Conservation (phyloP, 169 alveolate genomes). For the Eimeria tenella region DNA sequence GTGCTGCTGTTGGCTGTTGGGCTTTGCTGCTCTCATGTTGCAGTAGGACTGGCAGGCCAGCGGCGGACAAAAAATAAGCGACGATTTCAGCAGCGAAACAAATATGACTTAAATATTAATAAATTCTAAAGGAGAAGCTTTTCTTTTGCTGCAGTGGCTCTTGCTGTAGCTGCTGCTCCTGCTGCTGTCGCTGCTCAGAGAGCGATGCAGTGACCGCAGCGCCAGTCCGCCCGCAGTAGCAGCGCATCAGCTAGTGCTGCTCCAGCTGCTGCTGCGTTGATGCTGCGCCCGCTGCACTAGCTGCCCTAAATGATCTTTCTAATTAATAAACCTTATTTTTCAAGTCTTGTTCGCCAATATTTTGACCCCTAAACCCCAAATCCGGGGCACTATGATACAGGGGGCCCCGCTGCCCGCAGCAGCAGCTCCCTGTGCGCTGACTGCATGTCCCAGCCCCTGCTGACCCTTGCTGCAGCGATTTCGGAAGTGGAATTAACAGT, state of each 20-base stretch:
- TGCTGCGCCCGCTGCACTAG: background rate
- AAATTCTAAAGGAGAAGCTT: background rate
- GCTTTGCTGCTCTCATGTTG: background rate
- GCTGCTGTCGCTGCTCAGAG: slow-evolving; percentile 19
- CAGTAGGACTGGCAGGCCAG: background rate
- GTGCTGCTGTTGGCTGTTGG: background rate
- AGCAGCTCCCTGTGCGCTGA: background rate
- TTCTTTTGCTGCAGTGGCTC: background rate
- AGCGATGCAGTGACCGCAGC: slow-evolving; percentile 50
- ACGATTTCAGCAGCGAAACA: background rate
- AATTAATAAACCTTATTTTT: too few relatives aligned
- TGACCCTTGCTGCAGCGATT: background rate
- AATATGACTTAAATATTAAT: background rate
- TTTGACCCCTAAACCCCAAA: background rate
- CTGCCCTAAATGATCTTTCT: background rate
- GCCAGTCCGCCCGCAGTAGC: too few relatives aligned
- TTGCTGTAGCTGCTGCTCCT: background rate
- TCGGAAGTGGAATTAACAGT: background rate
- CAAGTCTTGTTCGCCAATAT: too few relatives aligned
- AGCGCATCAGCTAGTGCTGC: slow-evolving; percentile 12
- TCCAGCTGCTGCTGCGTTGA: slow-evolving; percentile 7
- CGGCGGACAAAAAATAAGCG: background rate
- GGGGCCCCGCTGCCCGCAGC: background rate
- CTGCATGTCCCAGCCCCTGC: background rate
- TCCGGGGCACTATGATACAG: background rate